A percentile compares a stretch with the other conserved stretches of the same genome.
Conservation (phyloP, 2,329 filamentous ascomycete species). For the Phaeosphaeriaceae sp. region DNA sequence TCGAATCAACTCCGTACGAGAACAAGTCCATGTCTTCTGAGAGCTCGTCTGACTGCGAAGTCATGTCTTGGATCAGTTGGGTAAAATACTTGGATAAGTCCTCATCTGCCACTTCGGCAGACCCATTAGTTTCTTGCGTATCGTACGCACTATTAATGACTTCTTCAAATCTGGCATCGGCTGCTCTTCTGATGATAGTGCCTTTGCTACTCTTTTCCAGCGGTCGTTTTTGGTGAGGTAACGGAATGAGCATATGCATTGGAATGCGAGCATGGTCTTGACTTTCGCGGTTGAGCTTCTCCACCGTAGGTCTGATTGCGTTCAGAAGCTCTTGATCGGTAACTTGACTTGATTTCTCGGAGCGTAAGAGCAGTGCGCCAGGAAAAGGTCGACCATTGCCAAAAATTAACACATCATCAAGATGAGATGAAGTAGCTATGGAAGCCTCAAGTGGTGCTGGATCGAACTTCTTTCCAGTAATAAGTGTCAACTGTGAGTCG, state of each 20-base stretch:
- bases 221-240: slow-evolving; percentile 44
- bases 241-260: slow-evolving; percentile 58
- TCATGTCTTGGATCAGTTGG: slow-evolving; percentile 26
- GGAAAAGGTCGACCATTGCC: slow-evolving; percentile 64
- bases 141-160: slow-evolving; percentile 58
- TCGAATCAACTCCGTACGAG: slow-evolving; percentile 66
- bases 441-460: slow-evolving; percentile 66
- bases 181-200: slow-evolving; percentile 61
- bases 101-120: slow-evolving; percentile 33
- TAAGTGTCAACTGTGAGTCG: slow-evolving; percentile 67
- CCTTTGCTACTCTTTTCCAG: slow-evolving; percentile 70
- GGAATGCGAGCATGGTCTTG: slow-evolving; percentile 61
- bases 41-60: slow-evolving; percentile 29
- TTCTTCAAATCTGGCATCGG: slow-evolving; percentile 57
- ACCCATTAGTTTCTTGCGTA: slow-evolving; percentile 20
- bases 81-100: slow-evolving; percentile 30
- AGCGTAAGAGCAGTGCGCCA: slow-evolving; percentile 63
- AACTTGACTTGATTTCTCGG: slow-evolving; percentile 27
- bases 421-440: slow-evolving; percentile 54
- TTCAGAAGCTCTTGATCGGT: slow-evolving; percentile 51
- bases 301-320: slow-evolving; percentile 53
- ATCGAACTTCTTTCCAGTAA: slow-evolving; percentile 74
- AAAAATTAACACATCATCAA: slow-evolving; percentile 67
- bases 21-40: slow-evolving; percentile 60
- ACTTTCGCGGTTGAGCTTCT: slow-evolving; percentile 57